Conservation (phyloP, 2,329 filamentous ascomycete species). For the Neopestalotiopsis sp. region DNA sequence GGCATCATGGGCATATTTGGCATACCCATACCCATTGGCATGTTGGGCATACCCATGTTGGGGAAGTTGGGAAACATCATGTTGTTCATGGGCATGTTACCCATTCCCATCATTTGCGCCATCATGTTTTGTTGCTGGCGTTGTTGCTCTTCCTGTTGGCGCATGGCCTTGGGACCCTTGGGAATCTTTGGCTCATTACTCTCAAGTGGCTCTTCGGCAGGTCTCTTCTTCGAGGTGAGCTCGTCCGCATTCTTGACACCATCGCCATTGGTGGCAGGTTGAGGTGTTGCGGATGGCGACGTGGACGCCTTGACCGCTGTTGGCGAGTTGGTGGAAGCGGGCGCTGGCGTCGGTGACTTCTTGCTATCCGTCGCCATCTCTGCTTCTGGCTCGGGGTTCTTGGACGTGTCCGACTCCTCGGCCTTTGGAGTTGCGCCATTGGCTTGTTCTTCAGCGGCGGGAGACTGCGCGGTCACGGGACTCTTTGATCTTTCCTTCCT, state of each 20-base stretch:
- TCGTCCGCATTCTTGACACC: constrained; percentile 27
- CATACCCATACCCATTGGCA: constrained; percentile 39
- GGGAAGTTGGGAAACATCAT: constrained; percentile 41
- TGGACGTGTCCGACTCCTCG: constrained; percentile 37
- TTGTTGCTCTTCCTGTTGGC: constrained; percentile 52
- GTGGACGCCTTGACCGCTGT: constrained; percentile 27
- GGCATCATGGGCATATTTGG: constrained; percentile 15
- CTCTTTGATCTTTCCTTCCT: constrained; percentile 55
- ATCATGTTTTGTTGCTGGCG: constrained; percentile 53
- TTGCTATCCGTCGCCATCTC: constrained; percentile 33
- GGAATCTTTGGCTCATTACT: constrained; percentile 62
- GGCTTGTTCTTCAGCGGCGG: constrained; percentile 34
- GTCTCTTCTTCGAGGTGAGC: constrained; percentile 73
- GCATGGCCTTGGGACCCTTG: constrained; percentile 70
- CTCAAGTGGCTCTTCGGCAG: constrained; percentile 73
- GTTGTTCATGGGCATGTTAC: constrained; percentile 26
- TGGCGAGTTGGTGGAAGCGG: constrained; percentile 39
- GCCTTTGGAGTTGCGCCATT: constrained; percentile 45
- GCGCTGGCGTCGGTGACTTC: constrained; percentile 32
- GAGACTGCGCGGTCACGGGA: constrained; percentile 42
- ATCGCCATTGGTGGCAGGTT: constrained; percentile 27
- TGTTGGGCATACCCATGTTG: constrained; percentile 45
- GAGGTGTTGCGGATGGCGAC: constrained; percentile 31
- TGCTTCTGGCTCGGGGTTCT: constrained; percentile 36
- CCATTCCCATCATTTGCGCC: constrained; percentile 38